A percentile compares a stretch with the other conserved stretches of the same genome.
Evolutionary conservation across 2,329 filamentous ascomycete genomes (phyloP).

Genomic region (Rasamsonia emersonii): DNA sequence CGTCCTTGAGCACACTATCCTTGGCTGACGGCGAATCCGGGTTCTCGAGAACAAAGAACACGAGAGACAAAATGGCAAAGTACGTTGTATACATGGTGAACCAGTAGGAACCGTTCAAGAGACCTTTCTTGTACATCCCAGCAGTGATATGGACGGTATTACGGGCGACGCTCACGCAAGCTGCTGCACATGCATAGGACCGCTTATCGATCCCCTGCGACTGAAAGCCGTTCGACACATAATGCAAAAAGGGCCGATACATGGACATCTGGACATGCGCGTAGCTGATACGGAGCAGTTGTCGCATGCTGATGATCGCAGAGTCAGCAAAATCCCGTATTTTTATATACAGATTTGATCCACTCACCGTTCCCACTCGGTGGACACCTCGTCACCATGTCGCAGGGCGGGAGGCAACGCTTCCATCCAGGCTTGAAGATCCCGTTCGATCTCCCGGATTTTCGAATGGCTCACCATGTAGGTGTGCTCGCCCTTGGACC

Average conservation of each 20-base stretch:
- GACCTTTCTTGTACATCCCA: constrained; percentile 54
- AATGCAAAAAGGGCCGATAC: constrained; percentile 58
- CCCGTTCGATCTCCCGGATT: constrained; percentile 56
- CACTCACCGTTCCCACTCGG: constrained; percentile 67
- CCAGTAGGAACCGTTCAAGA: constrained; percentile 57
- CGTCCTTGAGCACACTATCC: constrained; percentile 72
- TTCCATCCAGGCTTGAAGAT: constrained; percentile 56
- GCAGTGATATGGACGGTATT: constrained; percentile 59
- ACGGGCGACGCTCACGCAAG: constrained; percentile 56
- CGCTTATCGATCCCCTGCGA: constrained; percentile 49
- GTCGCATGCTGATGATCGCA: constrained; percentile 52
- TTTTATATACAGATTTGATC: constrained; percentile 4
- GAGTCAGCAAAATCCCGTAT: too few relatives aligned
- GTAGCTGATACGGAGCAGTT: constrained; percentile 55
- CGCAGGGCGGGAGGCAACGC: constrained; percentile 66
- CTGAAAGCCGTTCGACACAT: constrained; percentile 46
- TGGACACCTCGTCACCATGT: constrained; percentile 66
- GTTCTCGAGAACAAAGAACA: constrained; percentile 58
- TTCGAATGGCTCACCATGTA: constrained; percentile 57
- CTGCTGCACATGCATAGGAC: constrained; percentile 57
- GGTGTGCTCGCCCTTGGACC: constrained; percentile 41
- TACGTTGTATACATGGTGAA: constrained; percentile 63
- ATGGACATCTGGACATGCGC: constrained; percentile 57
- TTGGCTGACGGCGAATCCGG: constrained; percentile 53
- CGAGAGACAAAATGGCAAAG: constrained; percentile 55